Conservation (phyloP, 176 grass and related monocot species). For the Aegilops tauschii region DNA sequence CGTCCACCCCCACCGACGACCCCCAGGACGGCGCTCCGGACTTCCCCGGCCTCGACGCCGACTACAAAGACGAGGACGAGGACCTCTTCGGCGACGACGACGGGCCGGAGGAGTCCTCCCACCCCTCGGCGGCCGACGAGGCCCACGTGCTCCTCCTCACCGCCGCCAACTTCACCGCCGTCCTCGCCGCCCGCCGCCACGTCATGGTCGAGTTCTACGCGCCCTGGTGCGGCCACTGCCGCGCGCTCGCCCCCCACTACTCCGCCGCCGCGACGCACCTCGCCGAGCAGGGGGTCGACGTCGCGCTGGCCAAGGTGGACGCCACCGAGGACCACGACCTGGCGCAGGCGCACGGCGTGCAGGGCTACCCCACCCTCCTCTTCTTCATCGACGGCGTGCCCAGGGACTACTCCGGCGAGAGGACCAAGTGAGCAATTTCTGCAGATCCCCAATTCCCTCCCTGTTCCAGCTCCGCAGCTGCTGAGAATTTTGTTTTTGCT, state of each 20-base stretch:
- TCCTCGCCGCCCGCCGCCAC: conserved; percentile 49
- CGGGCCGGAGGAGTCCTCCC: too few species aligned
- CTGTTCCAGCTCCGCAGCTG: too few species aligned
- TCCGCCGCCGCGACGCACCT: neutral
- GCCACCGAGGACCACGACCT: conserved; percentile 84
- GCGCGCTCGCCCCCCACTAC: conserved; percentile 43
- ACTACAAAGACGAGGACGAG: too few species aligned
- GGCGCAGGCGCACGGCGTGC: conserved; percentile 64
- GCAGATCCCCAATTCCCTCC: neutral
- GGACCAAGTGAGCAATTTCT: conserved; percentile 20
- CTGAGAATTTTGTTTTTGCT: too few species aligned
- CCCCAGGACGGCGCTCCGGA: too few species aligned
- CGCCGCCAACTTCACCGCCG: conserved; percentile 72
- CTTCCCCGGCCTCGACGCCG: too few species aligned
- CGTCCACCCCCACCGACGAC: too few species aligned
- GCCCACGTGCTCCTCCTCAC: conserved; percentile 64
- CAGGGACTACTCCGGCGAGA: conserved; percentile 57
- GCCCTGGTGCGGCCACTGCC: conserved; percentile 50
- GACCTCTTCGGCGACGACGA: too few species aligned
- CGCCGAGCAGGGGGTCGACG: conserved; percentile 18
- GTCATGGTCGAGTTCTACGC: conserved; percentile 98
- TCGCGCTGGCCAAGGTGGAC: conserved; percentile 86
- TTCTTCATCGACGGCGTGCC: conserved; percentile 87
- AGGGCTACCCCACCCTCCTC: conserved; percentile 85
- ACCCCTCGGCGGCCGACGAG: conserved; percentile 44